These are phyloP conservation scores for Rhodosorus marinus DNA, from an alignment of 23 red algal genomes.

Conservation along the genomic window DNA sequence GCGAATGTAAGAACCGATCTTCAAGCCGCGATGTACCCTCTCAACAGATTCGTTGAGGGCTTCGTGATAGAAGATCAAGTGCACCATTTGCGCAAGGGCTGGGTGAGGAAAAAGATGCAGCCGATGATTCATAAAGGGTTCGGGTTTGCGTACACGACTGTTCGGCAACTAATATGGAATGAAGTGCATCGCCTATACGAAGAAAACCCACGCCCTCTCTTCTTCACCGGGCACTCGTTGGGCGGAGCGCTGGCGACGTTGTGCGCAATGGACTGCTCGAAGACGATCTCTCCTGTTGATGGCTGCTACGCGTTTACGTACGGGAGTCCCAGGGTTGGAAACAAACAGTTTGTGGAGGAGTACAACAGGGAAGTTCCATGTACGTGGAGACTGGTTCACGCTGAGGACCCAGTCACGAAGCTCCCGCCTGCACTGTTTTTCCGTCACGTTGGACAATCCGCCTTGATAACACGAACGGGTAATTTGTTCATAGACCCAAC, in stretches of 20 bases:
- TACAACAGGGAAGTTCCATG: slow-evolving; percentile 22
- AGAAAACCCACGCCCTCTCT: slow-evolving; percentile 21
- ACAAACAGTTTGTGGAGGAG: slow-evolving; percentile 12
- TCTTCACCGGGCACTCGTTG: slow-evolving; percentile 40
- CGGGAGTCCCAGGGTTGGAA: slow-evolving; percentile 28
- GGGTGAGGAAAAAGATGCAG: too few relatives aligned
- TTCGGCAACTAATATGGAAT: slow-evolving; percentile 13
- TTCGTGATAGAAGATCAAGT: too few relatives aligned
- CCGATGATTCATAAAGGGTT: slow-evolving; percentile 51
- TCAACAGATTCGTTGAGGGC: too few relatives aligned
- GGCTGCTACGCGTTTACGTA: slow-evolving; percentile 32
- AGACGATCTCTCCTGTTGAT: slow-evolving; percentile 5
- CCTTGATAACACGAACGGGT: slow-evolving; percentile 24
- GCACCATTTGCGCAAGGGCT: too few relatives aligned
- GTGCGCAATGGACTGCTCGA: slow-evolving; percentile 26
- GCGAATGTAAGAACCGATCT: too few relatives aligned
- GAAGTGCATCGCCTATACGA: slow-evolving; percentile 14
- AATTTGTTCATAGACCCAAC: slow-evolving; percentile 38
- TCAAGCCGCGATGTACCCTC: too few relatives aligned
- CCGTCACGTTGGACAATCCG: slow-evolving; percentile 41
- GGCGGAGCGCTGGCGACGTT: slow-evolving; percentile 41
- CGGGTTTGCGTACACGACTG: slow-evolving; percentile 29
- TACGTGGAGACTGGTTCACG: slow-evolving; percentile 25
- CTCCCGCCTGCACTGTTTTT: slow-evolving; percentile 30
- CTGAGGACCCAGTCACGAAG: slow-evolving; percentile 24